Conservation (phyloP, 2,329 filamentous ascomycete genomes). For the Exophiala dermatitidis region DNA sequence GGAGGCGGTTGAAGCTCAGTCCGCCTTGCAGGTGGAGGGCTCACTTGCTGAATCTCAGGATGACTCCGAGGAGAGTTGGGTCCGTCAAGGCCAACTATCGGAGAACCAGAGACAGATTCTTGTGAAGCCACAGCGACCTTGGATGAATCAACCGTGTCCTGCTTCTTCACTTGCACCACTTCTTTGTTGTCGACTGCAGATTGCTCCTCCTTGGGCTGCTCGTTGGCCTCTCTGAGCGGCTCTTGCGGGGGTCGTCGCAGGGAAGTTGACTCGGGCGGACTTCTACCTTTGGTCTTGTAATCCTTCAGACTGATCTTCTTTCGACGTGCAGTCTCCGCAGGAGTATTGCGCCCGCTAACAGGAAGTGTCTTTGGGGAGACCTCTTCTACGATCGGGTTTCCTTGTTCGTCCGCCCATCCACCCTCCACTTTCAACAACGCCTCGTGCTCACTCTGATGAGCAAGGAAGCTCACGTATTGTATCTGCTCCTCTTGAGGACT, state of each 20-base stretch:
- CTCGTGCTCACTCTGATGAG: constrained; percentile 50
- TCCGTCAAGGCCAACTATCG: constrained; percentile 6
- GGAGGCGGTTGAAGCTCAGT: constrained; percentile 32
- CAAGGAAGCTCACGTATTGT: constrained; percentile 57
- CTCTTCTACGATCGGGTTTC: constrained; percentile 38
- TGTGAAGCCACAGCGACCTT: background rate
- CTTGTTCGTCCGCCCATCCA: constrained; percentile 47
- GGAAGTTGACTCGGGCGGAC: constrained; percentile 21
- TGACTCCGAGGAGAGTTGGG: constrained; percentile 5
- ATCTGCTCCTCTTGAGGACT: constrained; percentile 49
- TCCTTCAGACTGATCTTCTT: constrained; percentile 57
- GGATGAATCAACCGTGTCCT: background rate
- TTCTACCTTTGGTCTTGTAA: constrained; percentile 52
- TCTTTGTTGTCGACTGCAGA: background rate
- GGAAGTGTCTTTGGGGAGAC: constrained; percentile 32
- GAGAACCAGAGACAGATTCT: background rate
- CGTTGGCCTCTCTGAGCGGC: background rate
- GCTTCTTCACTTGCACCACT: background rate
- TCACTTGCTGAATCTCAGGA: constrained; percentile 11
- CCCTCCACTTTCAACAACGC: constrained; percentile 45
- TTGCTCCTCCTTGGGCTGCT: background rate
- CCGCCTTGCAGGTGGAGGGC: constrained; percentile 34
- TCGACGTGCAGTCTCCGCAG: constrained; percentile 39
- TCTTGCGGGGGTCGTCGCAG: background rate
- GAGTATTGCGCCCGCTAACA: constrained; percentile 36